These are phyloP conservation scores for Cyberlindnera japonica DNA, from an alignment of 805 yeast genomes.

Conservation along the genomic window DNA sequence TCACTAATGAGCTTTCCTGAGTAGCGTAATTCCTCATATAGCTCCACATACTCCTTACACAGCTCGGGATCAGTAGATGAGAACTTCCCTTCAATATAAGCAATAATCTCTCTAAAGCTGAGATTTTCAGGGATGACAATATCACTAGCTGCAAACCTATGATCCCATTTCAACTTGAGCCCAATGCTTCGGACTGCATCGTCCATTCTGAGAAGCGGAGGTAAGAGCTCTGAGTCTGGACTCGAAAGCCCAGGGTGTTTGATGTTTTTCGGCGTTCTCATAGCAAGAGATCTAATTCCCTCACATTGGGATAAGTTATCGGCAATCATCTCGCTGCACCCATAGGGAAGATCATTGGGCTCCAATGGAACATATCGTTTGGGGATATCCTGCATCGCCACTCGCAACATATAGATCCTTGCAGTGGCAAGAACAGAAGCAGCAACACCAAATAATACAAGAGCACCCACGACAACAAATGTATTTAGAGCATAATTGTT, in stretches of 20 bases:
- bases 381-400: slow-evolving; percentile 72
- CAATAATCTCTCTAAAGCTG: slow-evolving; percentile 41
- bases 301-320: slow-evolving; percentile 41
- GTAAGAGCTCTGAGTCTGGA: slow-evolving; percentile 35
- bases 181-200: slow-evolving; percentile 58
- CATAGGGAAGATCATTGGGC: slow-evolving; percentile 53
- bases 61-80: slow-evolving; percentile 19
- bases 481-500: slow-evolving; percentile 70
- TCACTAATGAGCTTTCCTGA: slow-evolving; percentile 59
- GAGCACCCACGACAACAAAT: slow-evolving; percentile 71
- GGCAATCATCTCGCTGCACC: slow-evolving; percentile 38
- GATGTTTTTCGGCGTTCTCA: slow-evolving; percentile 39
- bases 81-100: slow-evolving; percentile 30
- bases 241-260: slow-evolving; percentile 52
- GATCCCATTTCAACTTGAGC: slow-evolving; percentile 51
- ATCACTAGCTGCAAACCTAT: slow-evolving; percentile 35
- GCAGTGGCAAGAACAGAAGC: slow-evolving; percentile 50
- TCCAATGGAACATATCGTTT: slow-evolving; percentile 68
- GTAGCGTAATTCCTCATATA: slow-evolving; percentile 68
- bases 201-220: slow-evolving; percentile 42
- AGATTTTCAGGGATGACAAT: slow-evolving; percentile 35
- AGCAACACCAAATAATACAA: slow-evolving; percentile 54
- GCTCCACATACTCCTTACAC: slow-evolving; percentile 36
- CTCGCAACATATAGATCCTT: slow-evolving; percentile 55
- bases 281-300: slow-evolving; percentile 35